Evolutionary conservation across 2,329 filamentous ascomycete species (phyloP).

Genomic region (Domatiomyces globalis): DNA sequence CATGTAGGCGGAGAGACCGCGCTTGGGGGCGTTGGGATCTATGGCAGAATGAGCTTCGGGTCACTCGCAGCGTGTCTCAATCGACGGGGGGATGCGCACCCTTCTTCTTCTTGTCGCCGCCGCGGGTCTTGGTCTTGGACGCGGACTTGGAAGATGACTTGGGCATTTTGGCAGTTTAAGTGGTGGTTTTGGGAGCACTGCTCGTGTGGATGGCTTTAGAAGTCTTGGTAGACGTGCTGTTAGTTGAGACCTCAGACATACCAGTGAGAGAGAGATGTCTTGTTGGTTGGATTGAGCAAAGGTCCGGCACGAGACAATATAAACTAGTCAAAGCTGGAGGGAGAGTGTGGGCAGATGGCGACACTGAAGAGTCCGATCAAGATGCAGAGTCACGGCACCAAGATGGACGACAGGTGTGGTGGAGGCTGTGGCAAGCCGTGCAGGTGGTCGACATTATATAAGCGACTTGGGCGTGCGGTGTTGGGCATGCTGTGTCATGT

Average conservation of each 20-base stretch:
- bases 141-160: slow-evolving; percentile 48
- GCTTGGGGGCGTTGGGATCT: slow-evolving; percentile 98
- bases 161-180: slow-evolving; percentile 43
- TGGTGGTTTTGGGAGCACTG: not conserved
- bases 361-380: not conserved
- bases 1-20: slow-evolving; percentile 99
- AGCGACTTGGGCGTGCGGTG: too few relatives aligned
- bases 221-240: not conserved
- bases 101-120: slow-evolving; percentile 57
- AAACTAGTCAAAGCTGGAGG: not conserved
- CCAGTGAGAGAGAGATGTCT: not conserved
- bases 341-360: not conserved
- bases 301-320: not conserved
- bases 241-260: not conserved
- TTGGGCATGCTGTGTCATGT: not conserved
- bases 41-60: slow-evolving; percentile 13
- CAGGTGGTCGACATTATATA: not conserved
- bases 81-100: slow-evolving; percentile 29
- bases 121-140: slow-evolving; percentile 46
- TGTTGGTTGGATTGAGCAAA: not conserved
- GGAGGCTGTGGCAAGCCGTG: not conserved
- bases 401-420: not conserved
- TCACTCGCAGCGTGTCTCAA: not conserved
- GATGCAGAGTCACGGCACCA: too few relatives aligned
- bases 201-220: not conserved